phyloP scores from a whole-genome alignment of 352 stramenopile genomes.

The Albugo laibachii region DNA sequence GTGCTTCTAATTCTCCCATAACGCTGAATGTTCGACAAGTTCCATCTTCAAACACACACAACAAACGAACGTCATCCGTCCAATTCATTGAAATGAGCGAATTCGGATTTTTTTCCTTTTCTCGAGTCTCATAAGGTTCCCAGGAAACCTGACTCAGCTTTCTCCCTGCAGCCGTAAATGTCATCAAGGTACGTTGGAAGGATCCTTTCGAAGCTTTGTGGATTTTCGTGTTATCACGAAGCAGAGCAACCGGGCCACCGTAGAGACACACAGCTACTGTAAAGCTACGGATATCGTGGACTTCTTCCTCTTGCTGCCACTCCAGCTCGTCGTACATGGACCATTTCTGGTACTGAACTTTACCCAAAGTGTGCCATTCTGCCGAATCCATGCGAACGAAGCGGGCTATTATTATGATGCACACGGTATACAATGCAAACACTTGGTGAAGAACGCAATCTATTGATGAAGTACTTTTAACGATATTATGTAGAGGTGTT shows the following conservation, averaged over 20 bases:
- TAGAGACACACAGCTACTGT: constrained; percentile 34
- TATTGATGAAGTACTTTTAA: no score
- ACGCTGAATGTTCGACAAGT: constrained; percentile 46
- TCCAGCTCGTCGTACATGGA: constrained; percentile 35
- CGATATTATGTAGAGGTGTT: no score
- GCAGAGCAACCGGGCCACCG: constrained; percentile 41
- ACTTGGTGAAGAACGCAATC: no score
- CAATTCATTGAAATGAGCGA: constrained; percentile 50
- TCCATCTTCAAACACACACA: constrained; percentile 63
- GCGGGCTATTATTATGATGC: no score
- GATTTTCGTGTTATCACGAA: constrained; percentile 59
- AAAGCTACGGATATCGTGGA: constrained; percentile 48
- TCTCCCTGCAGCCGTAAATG: constrained; percentile 57
- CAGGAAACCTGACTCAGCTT: constrained; percentile 40
- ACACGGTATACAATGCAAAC: no score
- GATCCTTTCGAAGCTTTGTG: constrained; percentile 34
- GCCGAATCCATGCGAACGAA: no score
- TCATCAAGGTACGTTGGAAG: constrained; percentile 31
- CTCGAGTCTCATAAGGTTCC: constrained; percentile 26
- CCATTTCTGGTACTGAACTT: constrained; percentile 79
- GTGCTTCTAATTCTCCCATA: constrained; percentile 48
- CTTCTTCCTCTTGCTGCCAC: constrained; percentile 22
- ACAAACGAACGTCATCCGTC: constrained; percentile 63
- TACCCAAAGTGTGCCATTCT: constrained; percentile 69
- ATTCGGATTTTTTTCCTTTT: constrained; percentile 27